Evolutionary conservation across 1,139 yeast genomes (phyloP).

Genomic region (Hyphopichia khmerensis): DNA sequence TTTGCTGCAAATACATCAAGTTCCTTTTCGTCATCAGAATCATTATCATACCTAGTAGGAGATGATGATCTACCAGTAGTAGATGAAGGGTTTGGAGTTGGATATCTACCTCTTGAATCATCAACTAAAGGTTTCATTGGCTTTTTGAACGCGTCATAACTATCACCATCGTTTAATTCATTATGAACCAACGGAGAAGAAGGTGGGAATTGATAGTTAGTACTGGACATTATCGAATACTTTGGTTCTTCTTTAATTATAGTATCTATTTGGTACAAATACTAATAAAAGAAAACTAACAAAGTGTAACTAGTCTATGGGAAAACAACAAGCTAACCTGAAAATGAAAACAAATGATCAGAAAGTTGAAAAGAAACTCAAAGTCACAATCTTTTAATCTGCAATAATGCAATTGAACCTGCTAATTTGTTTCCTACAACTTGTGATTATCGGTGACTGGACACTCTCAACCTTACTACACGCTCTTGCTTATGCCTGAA

Average conservation of each 20-base stretch:
- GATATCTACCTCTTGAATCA: constrained; percentile 32
- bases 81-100: constrained; percentile 60
- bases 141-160: constrained; percentile 11
- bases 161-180: constrained; percentile 18
- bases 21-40: constrained; percentile 1
- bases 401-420: neutral
- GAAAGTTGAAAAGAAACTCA: neutral
- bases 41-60: constrained; percentile 22
- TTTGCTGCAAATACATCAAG: constrained; percentile 2
- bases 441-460: neutral
- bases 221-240: no score
- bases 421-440: no score
- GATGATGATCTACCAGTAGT: constrained; percentile 49
- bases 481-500: no score
- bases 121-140: constrained; percentile 3
- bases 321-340: neutral
- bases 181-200: constrained; percentile 56
- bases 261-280: no score
- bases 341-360: neutral
- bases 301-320: no score
- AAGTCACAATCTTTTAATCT: no score
- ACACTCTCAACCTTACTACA: no score
- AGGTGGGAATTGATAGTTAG: constrained; percentile 54
- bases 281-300: neutral
- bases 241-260: no score